Base-by-base conservation (phyloP, 768 basidiomycete species). In the Trametes meyenii region DNA sequence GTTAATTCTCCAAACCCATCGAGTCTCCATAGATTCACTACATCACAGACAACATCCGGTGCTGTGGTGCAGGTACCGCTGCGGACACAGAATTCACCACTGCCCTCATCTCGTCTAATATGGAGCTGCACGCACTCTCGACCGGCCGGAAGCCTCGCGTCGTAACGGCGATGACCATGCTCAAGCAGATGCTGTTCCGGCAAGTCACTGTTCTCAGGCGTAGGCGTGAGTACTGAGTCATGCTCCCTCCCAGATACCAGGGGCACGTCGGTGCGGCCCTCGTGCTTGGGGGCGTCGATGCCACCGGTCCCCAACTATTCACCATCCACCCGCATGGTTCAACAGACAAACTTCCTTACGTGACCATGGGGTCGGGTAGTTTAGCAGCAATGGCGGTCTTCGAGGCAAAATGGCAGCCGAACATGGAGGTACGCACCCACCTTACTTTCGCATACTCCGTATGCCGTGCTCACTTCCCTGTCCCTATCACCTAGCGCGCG, bases 341-440 rank as follows among this genome's bases (percentile, higher is more conserved):
- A 14, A 98, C 96, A 0, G 97, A 98, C 79, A 98, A 98, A 76
- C 81, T 99, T 21, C 97, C 97, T 0, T 99, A 96, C 70, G 96
- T 99, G 39, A 98, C 97, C 0, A 98, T 98, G 96, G 97, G 97
- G 36, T 95, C 92, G 2, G 97, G 97, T 62, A 90, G 87, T 70
- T 79, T 98, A 54, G 97, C 97, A 2, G 97, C 97, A 17, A 99
- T 99, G 97, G 96, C 96, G 11, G 90, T 98, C 13, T 98, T 99
- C 66, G 97, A 99, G 74, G 87, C 83, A 55, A 73, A 79, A 19
- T 99, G 94, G 95, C 82, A 78, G 70, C 80, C 91, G 33, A 79
- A 90, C 72, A 85, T 99, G 85, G 81, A 85, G 73, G 94, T 94
- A 48, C 50, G 85, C 76, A 2, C 5, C 49, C 29, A 19, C 26